Conservation (phyloP, 345 rosid species). For the Aegle marmelos region DNA sequence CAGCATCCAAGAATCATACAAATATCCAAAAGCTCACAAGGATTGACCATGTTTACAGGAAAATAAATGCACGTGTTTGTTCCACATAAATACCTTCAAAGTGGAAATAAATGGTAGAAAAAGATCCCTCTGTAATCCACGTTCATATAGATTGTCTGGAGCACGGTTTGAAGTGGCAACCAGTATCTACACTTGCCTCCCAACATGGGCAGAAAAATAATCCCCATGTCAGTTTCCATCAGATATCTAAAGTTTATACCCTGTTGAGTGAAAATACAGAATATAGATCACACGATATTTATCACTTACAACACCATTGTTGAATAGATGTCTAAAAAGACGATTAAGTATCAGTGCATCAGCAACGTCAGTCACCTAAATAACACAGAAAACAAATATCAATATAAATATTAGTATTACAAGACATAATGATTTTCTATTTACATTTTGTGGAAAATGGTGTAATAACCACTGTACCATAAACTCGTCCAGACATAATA, state of each 20-base stretch:
- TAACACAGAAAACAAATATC: conserved; percentile 14
- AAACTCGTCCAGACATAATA: conserved; percentile 91
- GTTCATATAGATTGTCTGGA: conserved; percentile 97
- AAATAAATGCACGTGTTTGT: not conserved
- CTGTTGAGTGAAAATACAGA: not conserved
- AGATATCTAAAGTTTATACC: conserved; percentile 1
- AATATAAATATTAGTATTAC: not conserved
- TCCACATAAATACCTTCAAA: conserved; percentile 54
- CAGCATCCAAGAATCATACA: not conserved
- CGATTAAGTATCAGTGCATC: conserved; percentile 95
- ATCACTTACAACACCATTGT: conserved; percentile 82
- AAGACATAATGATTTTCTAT: not conserved
- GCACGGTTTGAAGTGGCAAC: conserved; percentile 96
- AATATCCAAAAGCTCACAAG: not conserved
- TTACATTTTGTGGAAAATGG: not conserved
- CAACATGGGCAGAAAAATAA: conserved; percentile 27
- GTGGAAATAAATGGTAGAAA: conserved; percentile 86
- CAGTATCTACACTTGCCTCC: conserved; percentile 72
- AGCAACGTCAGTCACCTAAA: conserved; percentile 94
- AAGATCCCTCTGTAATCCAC: conserved; percentile 97
- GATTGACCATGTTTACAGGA: not conserved
- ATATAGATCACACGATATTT: not conserved
- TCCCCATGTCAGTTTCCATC: conserved; percentile 15
- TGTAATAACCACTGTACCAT: conserved; percentile 52
- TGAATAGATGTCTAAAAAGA: conserved; percentile 74